phyloP scores from a whole-genome alignment of 495 filamentous ascomycete species.

The Hypoxylon lienhwacheense region DNA sequence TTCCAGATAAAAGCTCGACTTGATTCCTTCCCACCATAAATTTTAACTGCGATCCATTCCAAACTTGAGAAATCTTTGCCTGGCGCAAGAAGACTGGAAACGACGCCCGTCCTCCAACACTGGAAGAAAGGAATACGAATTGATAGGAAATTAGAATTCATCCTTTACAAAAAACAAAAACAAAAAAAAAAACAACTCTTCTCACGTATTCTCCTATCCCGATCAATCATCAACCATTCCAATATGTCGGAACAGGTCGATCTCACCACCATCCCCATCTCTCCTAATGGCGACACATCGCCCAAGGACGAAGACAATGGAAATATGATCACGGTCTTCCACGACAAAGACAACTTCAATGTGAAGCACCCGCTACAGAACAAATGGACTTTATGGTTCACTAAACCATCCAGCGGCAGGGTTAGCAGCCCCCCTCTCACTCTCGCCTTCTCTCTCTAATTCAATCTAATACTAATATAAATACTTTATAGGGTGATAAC shows the following conservation, averaged over 20 bases:
- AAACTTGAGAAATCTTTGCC: no score
- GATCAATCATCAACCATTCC: no score
- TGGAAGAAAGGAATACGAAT: no score
- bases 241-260: slow-evolving; percentile 58
- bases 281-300: slow-evolving; percentile 56
- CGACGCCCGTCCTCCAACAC: no score
- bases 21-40: no score
- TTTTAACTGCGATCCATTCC: no score
- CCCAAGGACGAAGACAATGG: slow-evolving; percentile 44
- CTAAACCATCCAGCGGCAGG: slow-evolving; percentile 96
- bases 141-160: no score
- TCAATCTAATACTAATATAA: neutral
- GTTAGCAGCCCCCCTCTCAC: slow-evolving; percentile 50
- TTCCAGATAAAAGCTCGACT: no score
- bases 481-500: slow-evolving; percentile 74
- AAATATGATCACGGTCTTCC: slow-evolving; percentile 86
- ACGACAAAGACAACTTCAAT: slow-evolving; percentile 97
- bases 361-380: slow-evolving; percentile 97
- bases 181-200: no score
- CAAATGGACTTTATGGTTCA: slow-evolving; percentile 99
- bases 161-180: no score
- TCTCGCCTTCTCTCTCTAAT: slow-evolving; percentile 2
- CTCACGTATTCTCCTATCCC: no score
- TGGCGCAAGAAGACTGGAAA: no score
- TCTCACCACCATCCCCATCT: slow-evolving; percentile 71